Base-by-base conservation (phyloP, 1,139 yeast species). In the Sugiyamaella pinicola region DNA sequence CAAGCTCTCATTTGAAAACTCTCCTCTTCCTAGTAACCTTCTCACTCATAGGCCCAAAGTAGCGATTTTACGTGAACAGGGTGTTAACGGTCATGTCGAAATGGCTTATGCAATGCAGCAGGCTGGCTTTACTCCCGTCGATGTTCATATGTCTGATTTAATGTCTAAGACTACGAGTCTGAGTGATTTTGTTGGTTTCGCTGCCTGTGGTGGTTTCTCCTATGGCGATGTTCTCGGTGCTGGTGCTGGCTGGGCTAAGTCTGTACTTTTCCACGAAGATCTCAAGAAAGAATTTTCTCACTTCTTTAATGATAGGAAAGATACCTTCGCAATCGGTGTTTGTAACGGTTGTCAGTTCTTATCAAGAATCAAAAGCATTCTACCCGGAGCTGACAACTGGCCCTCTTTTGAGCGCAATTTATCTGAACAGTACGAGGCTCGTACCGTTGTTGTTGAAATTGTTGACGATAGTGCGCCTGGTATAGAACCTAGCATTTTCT, bases 171-270 rank as follows among this genome's bases (percentile, higher is more conserved):
- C 76, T 63, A 85, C 86, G 38, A 71, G 83, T n/a, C 78, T 95
- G 61, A 84, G 81, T 64, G 85, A 82, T 47, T 95, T 93, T 71
- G 89, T 85, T 47, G 99, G 99, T 58, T 66, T 95, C 55, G 99
- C 98, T 52, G 99, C 99, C 4, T 95, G 99, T 74, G 99, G 99
- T 73, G 99, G 99, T 26, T 95, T 95, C 78, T 90, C 98, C 1
- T 95, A 91, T 68, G 99, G 99, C 78, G 99, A 95, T 73, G 99
- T 95, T 46, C 77, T 95, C 57, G 99, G 99, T 61, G 99, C 99
- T 28, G 99, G 97, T 69, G 89, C 95, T 50, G 99, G 99, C 56
- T 95, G 99, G 99, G 99, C 99, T 57, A 91, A 90, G 69, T 88
- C 96, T 17, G 96, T 93, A n/a, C 74, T 95, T 61, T 90, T 84